Evolutionary conservation across 352 stramenopile species (phyloP), one percentile per base, ranked within the genome.

Genomic region (Phytophthora megakarya): DNA sequence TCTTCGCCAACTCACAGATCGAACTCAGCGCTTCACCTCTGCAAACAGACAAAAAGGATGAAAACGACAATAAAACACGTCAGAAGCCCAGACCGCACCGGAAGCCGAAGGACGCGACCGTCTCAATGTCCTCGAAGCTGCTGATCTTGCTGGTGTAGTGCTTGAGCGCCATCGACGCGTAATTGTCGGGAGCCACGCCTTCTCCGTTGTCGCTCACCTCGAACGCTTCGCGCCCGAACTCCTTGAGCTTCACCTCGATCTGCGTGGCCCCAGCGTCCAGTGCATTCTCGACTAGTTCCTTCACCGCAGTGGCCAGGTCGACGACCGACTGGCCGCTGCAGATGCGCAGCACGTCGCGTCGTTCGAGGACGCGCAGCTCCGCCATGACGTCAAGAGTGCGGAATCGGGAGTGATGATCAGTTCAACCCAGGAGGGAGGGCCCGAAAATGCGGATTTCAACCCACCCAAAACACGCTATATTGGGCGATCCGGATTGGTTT

Each of bases 241-340:
- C 87, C 54, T 91, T 90, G 6, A 99, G 72, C 53, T 94, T 95
- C 13, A 98, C 81, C 26, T 97, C 89, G 18, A 98, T 80, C 61
- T 75, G 65, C 52, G 80, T 80, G 25, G 84, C 81, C 18, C 80
- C 81, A 12, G 82, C 84, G 40, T 93, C 84, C 38, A 96, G 68
- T 30, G 83, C 78, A 72, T 99, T 99, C 71, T 99, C 96, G 5
- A 99, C 84, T 23, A 99, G 79, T 78, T 99, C 97, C 72, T 99
- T 99, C 21, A 99, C 92, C 15, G 96, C 93, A n/a, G 88, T 97
- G 10, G 87, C 71, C 16, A 99, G 81, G 75, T 98, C 92, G 25
- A 96, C 90, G 25, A 99, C 89, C 23, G 97, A 97, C 81, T 99
- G 96, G 0, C 96, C 95, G 32, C 82, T 92, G 75, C 81, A 91